These are phyloP conservation scores for Trifolium repens DNA, from an alignment of 306 rosid genomes.

Conservation along the genomic window DNA sequence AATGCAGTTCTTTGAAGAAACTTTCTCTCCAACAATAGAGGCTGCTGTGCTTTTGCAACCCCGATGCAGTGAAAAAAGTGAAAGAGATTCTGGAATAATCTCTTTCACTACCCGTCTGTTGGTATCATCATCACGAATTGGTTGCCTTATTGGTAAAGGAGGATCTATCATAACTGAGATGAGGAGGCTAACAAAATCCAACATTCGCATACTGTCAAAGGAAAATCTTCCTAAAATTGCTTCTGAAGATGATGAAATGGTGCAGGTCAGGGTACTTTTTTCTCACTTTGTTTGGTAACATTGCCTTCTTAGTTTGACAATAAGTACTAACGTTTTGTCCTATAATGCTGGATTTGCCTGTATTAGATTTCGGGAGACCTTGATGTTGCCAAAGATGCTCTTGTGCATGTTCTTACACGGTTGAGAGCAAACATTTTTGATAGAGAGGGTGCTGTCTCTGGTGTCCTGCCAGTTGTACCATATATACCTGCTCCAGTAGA, in stretches of 20 bases:
- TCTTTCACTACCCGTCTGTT: constrained; percentile 92
- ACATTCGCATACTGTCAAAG: constrained; percentile 85
- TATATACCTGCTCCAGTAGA: constrained; percentile 82
- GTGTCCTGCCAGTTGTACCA: constrained; percentile 85
- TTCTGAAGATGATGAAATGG: constrained; percentile 95
- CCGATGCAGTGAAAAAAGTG: constrained; percentile 91
- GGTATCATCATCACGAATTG: constrained; percentile 92
- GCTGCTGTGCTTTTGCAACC: constrained; percentile 98
- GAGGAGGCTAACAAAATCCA: constrained; percentile 93
- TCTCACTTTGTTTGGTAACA: constrained; percentile 3
- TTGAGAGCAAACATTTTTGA: constrained; percentile 91
- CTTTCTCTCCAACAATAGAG: constrained; percentile 79
- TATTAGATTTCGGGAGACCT: constrained; percentile 89
- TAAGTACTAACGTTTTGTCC: constrained; percentile 32
- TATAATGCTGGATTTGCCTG: constrained; percentile 8
- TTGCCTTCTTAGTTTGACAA: constrained; percentile 6
- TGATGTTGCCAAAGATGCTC: constrained; percentile 95
- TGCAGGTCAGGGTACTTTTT: constrained; percentile 67
- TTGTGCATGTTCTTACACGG: constrained; percentile 88
- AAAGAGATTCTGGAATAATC: constrained; percentile 94
- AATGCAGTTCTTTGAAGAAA: constrained; percentile 84
- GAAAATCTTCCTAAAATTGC: constrained; percentile 96
- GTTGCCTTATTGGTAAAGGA: constrained; percentile 99
- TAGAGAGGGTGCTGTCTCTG: constrained; percentile 84
- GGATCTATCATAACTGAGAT: constrained; percentile 93